Base-by-base conservation (phyloP, 306 rosid species). In the Canavalia ensiformis region DNA sequence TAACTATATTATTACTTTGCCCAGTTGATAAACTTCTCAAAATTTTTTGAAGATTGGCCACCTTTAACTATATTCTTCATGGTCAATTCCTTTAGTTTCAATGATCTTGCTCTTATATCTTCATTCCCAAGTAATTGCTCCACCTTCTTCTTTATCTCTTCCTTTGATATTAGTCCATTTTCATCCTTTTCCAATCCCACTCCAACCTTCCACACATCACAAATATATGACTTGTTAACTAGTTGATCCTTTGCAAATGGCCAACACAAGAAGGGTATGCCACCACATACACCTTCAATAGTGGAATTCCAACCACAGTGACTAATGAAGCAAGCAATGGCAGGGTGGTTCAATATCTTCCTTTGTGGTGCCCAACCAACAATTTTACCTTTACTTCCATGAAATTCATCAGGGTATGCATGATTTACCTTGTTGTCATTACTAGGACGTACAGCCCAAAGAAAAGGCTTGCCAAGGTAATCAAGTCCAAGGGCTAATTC, bases 231-330 rank as follows among this genome's bases (percentile, higher is more conserved):
- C 56, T 45, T 75, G 39, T 83, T 2, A 28, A 37, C 4, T 35
- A 82, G 74, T 39, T 86, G 89, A 60, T 86, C 84, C 4, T 1
- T 5, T 4, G 33, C 41, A 39, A 78, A 82, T 52, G 89, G 82
- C 84, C 84, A 86, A 76, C 82, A 83, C 42, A 86, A 64, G 77
- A 86, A 86, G 62, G 87, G 82, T 2, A 31, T 31, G 12, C 84
- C 89, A 29, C 44, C 8, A 8, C 6, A 35, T 0, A 86, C 31
- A 18, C 87, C 84, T 58, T 88, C 90, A 0, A 84, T 57, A 0
- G 80, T 79, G 3, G 91, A 90, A 49, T 87, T 90, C 93, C 91
- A 90, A 34, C 91, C 91, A 52, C 90, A 90, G 4, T 90, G 91
- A 59, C 86, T 84, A 18, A 90, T 8, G 55, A 90, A 90, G 31